phyloP scores from a whole-genome alignment of 2,329 filamentous ascomycete genomes.

The Xylaria sp. region DNA sequence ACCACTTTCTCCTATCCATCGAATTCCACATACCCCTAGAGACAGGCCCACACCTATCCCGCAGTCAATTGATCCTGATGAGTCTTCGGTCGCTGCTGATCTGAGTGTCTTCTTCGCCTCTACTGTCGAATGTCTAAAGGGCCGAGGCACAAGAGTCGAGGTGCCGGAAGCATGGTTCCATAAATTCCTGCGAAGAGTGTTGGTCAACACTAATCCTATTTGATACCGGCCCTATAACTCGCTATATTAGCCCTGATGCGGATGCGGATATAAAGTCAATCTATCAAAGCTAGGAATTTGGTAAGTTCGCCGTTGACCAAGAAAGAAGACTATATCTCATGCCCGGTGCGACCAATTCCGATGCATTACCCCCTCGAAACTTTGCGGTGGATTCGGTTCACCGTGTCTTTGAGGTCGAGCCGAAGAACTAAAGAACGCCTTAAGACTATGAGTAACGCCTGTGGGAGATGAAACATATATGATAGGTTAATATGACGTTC shows the following conservation, averaged over 20 bases:
- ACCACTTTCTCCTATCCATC: neutral
- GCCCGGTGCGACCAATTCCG: neutral
- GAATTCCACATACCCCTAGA: neutral
- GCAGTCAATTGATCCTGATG: neutral
- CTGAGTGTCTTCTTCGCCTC: neutral
- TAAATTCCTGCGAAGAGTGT: neutral
- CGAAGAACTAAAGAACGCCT: too few relatives aligned
- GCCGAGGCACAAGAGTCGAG: neutral
- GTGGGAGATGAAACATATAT: neutral
- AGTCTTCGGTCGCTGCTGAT: neutral
- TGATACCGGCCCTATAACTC: neutral
- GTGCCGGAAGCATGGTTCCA: neutral
- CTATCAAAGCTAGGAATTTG: neutral
- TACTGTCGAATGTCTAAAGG: neutral
- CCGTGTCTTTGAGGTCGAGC: neutral
- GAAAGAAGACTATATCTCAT: neutral
- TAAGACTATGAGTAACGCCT: neutral
- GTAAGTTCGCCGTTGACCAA: neutral
- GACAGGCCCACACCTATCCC: neutral
- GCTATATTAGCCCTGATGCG: neutral
- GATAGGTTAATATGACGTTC: neutral
- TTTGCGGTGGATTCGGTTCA: neutral
- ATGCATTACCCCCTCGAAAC: neutral
- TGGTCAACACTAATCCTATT: neutral
- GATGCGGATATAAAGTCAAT: neutral